Base-by-base conservation (phyloP, 768 basidiomycete genomes). In the Kwoniella sp. region DNA sequence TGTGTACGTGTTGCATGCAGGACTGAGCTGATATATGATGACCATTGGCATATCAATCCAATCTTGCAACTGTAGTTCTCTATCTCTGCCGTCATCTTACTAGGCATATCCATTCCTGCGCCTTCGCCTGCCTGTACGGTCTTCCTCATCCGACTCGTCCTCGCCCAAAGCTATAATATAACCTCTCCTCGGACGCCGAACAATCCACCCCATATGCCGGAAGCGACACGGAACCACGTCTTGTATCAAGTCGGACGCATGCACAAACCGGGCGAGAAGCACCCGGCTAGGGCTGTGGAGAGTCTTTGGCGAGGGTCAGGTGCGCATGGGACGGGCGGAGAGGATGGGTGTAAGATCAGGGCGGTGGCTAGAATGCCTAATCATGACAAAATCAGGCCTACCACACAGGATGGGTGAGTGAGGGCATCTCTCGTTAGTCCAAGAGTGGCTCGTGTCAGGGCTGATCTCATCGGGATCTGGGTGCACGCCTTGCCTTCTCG, bases 341-440 rank as follows among this genome's bases (percentile, higher is more conserved):
- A 66, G n/a, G 71, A 67, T 48, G 77, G 77, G 4, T 78, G 72
- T 67, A 67, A 67, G 45, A 68, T 55, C 1, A 64, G 66, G 23
- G 74, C 74, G 2, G 69, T 75, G 28, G 70, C 63, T 23, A 65
- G 79, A 29, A 60, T 80, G 64, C 79, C 79, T 1, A 67, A 70
- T 60, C 77, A 80, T 48, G 74, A 73, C 1, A 78, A 74, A 51
- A 68, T 75, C 13, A 58, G 77, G 60, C 77, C 79, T 26, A 71
- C 73, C 3, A 80, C 77, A 15, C 60, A 68, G 52, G 65, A 70
- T 17, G 77, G 75, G 78, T 79, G 59, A 64, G 76, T 74, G 8
- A 20, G 11, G 20, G 4, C 4, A 20, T 7, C 20, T 51, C 23
- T 23, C 38, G 38, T 20, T 41, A 9, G 38, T 9, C n/a, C n/a